These are phyloP conservation scores for Heliamphora exappendiculata DNA, from an alignment of 148 eudicot genomes.

Conservation along the genomic window DNA sequence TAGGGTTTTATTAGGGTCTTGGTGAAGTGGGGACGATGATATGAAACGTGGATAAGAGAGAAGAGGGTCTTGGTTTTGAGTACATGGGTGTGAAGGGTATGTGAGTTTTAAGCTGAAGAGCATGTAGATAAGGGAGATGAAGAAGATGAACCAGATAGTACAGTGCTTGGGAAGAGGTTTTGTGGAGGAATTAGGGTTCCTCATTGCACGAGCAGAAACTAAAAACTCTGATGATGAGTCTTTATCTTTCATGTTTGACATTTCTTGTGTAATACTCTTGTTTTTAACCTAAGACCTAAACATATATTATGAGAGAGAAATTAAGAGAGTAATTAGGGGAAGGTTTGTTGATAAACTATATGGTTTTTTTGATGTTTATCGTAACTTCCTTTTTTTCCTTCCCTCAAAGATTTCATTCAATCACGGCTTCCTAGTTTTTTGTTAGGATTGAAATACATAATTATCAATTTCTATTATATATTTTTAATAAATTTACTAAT, in stretches of 20 bases:
- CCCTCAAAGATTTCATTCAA: no score
- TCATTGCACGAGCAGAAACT: background rate
- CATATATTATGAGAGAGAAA: background rate
- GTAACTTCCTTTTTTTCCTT: background rate
- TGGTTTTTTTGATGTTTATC: background rate
- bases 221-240: background rate
- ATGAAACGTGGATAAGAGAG: background rate
- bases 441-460: no score
- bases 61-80: background rate
- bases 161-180: background rate
- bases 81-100: background rate
- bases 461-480: no score
- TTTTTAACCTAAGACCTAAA: background rate
- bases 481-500: no score
- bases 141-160: slow-evolving; percentile 14
- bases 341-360: background rate
- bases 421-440: no score
- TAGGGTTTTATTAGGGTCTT: slow-evolving; percentile 4
- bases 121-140: slow-evolving; percentile 12
- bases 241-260: background rate
- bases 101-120: background rate
- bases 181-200: background rate
- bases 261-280: background rate
- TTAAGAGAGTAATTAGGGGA: background rate
- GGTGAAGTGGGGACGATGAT: background rate